A percentile compares a stretch with the other conserved stretches of the same genome.
These are phyloP conservation scores for Populus ilicifolia DNA, from an alignment of 345 rosid species.

Conservation along the genomic window DNA sequence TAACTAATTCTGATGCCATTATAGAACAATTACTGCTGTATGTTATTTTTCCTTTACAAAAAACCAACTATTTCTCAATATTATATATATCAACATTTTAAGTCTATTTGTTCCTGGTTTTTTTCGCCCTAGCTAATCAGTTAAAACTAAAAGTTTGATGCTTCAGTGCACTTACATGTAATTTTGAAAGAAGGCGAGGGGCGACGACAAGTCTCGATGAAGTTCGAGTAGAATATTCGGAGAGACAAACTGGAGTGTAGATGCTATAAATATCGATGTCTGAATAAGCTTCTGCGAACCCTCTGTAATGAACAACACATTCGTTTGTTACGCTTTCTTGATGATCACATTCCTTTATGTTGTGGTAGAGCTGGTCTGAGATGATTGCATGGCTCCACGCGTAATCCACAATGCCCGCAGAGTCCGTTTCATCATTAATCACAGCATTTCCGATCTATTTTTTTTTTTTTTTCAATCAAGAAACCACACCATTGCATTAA, in stretches of 20 bases:
- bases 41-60: not conserved
- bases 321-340: not conserved
- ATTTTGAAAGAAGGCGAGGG: slow-evolving; percentile 27
- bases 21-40: not conserved
- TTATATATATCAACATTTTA: too few relatives aligned
- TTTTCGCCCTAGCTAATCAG: too few relatives aligned
- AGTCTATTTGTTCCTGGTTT: too few relatives aligned
- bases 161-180: slow-evolving; percentile 17
- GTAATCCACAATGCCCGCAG: slow-evolving; percentile 51
- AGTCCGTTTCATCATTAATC: slow-evolving; percentile 55
- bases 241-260: slow-evolving; percentile 54
- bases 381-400: slow-evolving; percentile 76
- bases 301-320: slow-evolving; percentile 23
- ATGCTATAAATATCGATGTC: slow-evolving; percentile 67
- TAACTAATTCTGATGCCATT: not conserved
- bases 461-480: not conserved
- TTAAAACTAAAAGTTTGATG: too few relatives aligned
- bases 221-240: not conserved
- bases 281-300: slow-evolving; percentile 39
- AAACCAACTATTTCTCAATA: too few relatives aligned
- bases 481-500: not conserved
- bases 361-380: slow-evolving; percentile 54
- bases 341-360: slow-evolving; percentile 37
- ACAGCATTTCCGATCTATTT: slow-evolving; percentile 72
- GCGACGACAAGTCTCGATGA: slow-evolving; percentile 28